Percentiles rank a stretch among this genome's conserved stretches.
Conservation (phyloP, 2,329 filamentous ascomycete species). For the Blastomyces silverae region DNA sequence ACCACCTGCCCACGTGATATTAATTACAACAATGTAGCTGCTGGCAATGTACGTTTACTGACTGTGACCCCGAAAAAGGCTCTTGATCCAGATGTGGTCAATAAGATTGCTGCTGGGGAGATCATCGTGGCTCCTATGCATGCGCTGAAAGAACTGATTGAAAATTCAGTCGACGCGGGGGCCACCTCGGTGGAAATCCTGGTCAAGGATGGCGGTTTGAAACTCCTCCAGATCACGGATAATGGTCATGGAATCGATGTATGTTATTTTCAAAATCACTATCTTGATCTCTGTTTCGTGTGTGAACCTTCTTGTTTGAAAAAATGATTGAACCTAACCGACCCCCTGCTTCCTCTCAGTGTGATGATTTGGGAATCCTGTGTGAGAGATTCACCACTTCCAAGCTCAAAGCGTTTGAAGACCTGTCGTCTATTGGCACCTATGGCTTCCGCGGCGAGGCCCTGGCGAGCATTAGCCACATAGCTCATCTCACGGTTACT, state of each 20-base stretch:
- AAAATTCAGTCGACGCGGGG: slow-evolving; percentile 96
- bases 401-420: slow-evolving; percentile 89
- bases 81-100: slow-evolving; percentile 85
- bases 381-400: slow-evolving; percentile 97
- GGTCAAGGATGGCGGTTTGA: slow-evolving; percentile 90
- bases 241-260: slow-evolving; percentile 95
- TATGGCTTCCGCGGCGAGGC: slow-evolving; percentile 98
- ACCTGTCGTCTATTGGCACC: slow-evolving; percentile 79
- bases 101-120: slow-evolving; percentile 96
- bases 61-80: slow-evolving; percentile 48
- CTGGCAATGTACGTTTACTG: neutral
- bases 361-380: slow-evolving; percentile 82
- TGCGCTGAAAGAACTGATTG: slow-evolving; percentile 90
- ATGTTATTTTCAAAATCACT: slow-evolving; percentile 29
- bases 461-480: slow-evolving; percentile 94
- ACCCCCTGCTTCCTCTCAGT: slow-evolving; percentile 45
- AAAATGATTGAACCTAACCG: neutral
- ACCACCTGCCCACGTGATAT: slow-evolving; percentile 21
- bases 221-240: slow-evolving; percentile 92
- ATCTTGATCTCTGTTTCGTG: slow-evolving; percentile 25
- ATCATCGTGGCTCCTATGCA: slow-evolving; percentile 97
- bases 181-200: slow-evolving; percentile 84
- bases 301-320: slow-evolving; percentile 7
- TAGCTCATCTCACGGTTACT: slow-evolving; percentile 89
- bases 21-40: too few species aligned